Percentiles rank a stretch among this genome's conserved stretches.
Evolutionary conservation across 345 rosid species (phyloP).

Genomic region (Hibiscus tridactylites): DNA sequence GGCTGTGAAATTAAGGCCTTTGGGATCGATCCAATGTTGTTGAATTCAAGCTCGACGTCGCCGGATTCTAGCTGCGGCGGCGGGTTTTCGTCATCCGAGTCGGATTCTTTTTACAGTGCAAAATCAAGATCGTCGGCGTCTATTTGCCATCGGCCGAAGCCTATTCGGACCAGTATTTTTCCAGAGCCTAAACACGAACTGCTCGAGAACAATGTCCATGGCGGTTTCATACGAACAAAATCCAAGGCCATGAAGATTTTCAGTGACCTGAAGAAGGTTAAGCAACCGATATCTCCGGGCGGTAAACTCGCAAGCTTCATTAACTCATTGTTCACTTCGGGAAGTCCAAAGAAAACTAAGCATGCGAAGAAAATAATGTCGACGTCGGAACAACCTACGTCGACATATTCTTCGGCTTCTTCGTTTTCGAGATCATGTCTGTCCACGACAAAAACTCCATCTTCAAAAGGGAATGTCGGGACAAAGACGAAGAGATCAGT

Average conservation of each 20-base stretch:
- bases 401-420: slow-evolving; percentile 65
- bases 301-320: slow-evolving; percentile 65
- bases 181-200: background rate
- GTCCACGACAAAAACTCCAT: slow-evolving; percentile 42
- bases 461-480: slow-evolving; percentile 35
- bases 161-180: slow-evolving; percentile 30
- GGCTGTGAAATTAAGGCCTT: background rate
- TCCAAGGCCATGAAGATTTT: slow-evolving; percentile 78
- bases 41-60: slow-evolving; percentile 59
- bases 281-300: slow-evolving; percentile 90
- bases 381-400: slow-evolving; percentile 18
- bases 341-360: slow-evolving; percentile 39
- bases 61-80: slow-evolving; percentile 62
- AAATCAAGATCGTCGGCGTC: slow-evolving; percentile 22
- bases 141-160: slow-evolving; percentile 25
- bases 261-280: slow-evolving; percentile 67
- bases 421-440: slow-evolving; percentile 85
- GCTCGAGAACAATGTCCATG: background rate
- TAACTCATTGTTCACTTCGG: slow-evolving; percentile 58
- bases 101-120: slow-evolving; percentile 39
- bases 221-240: slow-evolving; percentile 43
- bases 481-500: slow-evolving; percentile 44
- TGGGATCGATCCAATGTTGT: slow-evolving; percentile 20
- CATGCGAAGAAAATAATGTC: background rate
- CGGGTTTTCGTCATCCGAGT: slow-evolving; percentile 71